Conservation (phyloP, 73 alveolate species). For the Uronychia binucleata region DNA sequence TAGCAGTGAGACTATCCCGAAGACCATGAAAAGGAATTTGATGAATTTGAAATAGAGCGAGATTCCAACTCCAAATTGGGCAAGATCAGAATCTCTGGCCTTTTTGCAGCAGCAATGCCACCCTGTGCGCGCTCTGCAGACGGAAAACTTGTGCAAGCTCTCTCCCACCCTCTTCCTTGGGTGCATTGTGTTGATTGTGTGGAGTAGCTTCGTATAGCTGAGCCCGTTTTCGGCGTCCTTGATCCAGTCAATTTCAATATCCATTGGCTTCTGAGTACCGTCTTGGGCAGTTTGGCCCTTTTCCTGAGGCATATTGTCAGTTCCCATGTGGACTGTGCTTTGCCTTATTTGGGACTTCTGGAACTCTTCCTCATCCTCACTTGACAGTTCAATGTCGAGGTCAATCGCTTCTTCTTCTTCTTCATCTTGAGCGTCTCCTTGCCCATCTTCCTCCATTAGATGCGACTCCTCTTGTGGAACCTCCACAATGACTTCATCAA, state of each 20-base stretch:
- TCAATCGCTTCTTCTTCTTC: not conserved
- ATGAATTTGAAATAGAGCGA: constrained; percentile 50
- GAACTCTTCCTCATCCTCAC: not conserved
- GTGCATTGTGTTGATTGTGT: constrained; percentile 11
- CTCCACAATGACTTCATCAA: not conserved
- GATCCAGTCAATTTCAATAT: not conserved
- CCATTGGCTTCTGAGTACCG: not conserved
- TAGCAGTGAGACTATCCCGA: constrained; percentile 23
- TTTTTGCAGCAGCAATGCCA: constrained; percentile 37
- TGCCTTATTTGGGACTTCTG: not conserved
- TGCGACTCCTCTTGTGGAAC: not conserved
- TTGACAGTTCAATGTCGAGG: not conserved
- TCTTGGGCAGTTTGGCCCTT: not conserved
- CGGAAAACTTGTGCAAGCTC: not conserved
- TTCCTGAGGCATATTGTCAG: not conserved
- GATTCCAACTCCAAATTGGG: constrained; percentile 53
- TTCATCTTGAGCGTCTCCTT: not conserved
- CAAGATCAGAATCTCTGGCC: constrained; percentile 35
- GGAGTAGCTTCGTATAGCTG: constrained; percentile 25
- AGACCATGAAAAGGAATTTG: constrained; percentile 20
- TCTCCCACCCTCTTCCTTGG: constrained; percentile 35
- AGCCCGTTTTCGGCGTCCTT: constrained; percentile 23
- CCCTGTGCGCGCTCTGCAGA: constrained; percentile 53
- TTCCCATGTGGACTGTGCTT: not conserved
- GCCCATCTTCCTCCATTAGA: not conserved